Conservation (phyloP, 345 rosid genomes). For the Salix purpurea region DNA sequence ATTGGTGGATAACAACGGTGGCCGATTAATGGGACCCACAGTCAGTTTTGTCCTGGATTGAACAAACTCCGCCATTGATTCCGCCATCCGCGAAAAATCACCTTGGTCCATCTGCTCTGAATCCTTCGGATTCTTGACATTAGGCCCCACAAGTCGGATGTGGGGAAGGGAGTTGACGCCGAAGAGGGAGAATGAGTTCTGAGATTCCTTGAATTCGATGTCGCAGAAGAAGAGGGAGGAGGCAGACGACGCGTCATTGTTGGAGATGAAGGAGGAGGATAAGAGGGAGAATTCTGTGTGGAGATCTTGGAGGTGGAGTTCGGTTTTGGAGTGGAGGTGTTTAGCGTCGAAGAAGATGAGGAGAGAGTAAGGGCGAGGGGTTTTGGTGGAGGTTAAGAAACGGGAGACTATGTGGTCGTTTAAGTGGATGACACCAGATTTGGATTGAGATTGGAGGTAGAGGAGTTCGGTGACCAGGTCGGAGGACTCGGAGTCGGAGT, state of each 20-base stretch:
- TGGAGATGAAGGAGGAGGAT: conserved; percentile 64
- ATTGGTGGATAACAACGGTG: conserved; percentile 49
- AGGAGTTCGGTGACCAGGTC: conserved; percentile 59
- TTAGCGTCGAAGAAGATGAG: conserved; percentile 87
- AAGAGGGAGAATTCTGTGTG: conserved; percentile 64
- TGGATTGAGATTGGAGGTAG: conserved; percentile 55
- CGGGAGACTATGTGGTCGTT: conserved; percentile 73
- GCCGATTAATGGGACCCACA: conserved; percentile 69
- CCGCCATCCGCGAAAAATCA: conserved; percentile 66
- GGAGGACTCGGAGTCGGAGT: conserved; percentile 20
- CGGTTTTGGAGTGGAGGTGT: conserved; percentile 58
- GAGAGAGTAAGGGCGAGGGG: conserved; percentile 70
- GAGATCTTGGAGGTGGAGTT: conserved; percentile 69
- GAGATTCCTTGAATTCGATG: conserved; percentile 67
- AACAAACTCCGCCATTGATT: conserved; percentile 73
- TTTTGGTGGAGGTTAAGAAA: conserved; percentile 58
- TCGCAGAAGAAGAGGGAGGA: conserved; percentile 70
- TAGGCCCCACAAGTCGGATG: conserved; percentile 64
- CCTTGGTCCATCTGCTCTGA: conserved; percentile 70
- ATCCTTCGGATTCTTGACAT: conserved; percentile 44
- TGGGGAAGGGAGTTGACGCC: conserved; percentile 92
- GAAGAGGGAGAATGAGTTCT: conserved; percentile 60
- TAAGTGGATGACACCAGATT: conserved; percentile 69
- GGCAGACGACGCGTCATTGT: conserved; percentile 46
- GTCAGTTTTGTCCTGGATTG: conserved; percentile 53